Evolutionary conservation across 345 rosid species (phyloP), one percentile per base, ranked within the genome.

Genomic region (Sisymbrium altissimum): DNA sequence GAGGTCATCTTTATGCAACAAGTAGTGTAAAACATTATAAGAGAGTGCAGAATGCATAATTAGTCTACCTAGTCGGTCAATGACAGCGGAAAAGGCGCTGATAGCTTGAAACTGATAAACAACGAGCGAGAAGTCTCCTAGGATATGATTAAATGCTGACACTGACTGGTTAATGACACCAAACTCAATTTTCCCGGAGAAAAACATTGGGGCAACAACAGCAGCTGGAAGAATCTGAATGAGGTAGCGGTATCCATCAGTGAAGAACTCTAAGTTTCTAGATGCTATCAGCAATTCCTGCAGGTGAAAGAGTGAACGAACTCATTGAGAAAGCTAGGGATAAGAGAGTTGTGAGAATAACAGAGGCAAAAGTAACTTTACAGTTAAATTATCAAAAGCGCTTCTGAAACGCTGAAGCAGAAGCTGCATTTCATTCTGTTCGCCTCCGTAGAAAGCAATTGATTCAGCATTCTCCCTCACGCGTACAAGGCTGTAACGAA

Each of bases 141-240:
- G 89, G 52, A 94, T 91, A 76, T 94, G 98, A 77, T 91, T 94
- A 76, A 94, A 94, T 45, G 98, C 98, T 45, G 98, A 94, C 53
- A 89, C 96, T 19, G 98, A 91, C 77, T 94, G 98, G 81, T 88
- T 94, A 69, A 94, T 91, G 75, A 94, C 97, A 78, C 98, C 98
- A 83, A 94, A 94, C 88, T 94, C 98, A 72, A 94, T 94, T 82
- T 91, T 89, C 33, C 96, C 97, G 2, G 98, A 91, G 83, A 93
- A 93, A 77, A 85, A 93, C 98, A 91, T 93, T 3, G 98, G 98
- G 78, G 98, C 98, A 53, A 93, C 94, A 66, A 93, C 88, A 72
- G 98, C 98, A 74, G 88, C 98, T 45, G 98, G 98, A 74, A 93
- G 96, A 81, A 93, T 87, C 87, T 93, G 98, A 81, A 93, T 93